Percentiles rank a stretch among this genome's conserved stretches.
These are phyloP conservation scores for Nyssa sinensis DNA, from an alignment of 148 eudicot species.

Conservation along the genomic window DNA sequence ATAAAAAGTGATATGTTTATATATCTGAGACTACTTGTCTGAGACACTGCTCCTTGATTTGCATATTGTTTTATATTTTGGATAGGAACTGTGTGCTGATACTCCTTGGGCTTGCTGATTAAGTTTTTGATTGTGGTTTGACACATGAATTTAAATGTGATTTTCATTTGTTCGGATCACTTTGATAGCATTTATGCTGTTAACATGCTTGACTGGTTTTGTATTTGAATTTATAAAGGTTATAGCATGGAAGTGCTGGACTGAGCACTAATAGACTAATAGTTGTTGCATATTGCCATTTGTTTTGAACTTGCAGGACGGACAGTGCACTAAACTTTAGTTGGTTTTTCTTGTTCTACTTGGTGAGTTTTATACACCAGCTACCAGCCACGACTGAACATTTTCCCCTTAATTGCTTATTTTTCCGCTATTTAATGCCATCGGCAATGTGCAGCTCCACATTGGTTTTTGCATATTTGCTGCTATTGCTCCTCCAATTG, in stretches of 20 bases:
- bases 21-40: neutral
- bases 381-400: neutral
- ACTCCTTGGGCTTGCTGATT: neutral
- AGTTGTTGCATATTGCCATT: neutral
- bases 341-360: slow-evolving; percentile 89
- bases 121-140: neutral
- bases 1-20: too few species aligned
- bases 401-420: neutral
- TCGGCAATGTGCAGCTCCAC: slow-evolving; percentile 62
- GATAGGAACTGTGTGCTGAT: neutral
- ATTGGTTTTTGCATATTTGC: slow-evolving; percentile 88
- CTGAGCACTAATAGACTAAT: slow-evolving; percentile 4
- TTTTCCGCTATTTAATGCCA: slow-evolving; percentile 14
- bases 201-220: neutral
- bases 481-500: slow-evolving; percentile 95
- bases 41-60: neutral
- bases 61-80: too few species aligned
- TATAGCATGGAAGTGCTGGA: neutral
- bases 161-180: neutral
- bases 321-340: slow-evolving; percentile 95
- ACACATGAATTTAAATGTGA: neutral
- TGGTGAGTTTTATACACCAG: slow-evolving; percentile 49
- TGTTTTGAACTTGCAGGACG: slow-evolving; percentile 59
- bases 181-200: neutral
- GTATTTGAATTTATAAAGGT: neutral